Evolutionary conservation across 257 asterid species (phyloP), one percentile per base, ranked within the genome.

Genomic region (Lithospermum erythrorhizon): DNA sequence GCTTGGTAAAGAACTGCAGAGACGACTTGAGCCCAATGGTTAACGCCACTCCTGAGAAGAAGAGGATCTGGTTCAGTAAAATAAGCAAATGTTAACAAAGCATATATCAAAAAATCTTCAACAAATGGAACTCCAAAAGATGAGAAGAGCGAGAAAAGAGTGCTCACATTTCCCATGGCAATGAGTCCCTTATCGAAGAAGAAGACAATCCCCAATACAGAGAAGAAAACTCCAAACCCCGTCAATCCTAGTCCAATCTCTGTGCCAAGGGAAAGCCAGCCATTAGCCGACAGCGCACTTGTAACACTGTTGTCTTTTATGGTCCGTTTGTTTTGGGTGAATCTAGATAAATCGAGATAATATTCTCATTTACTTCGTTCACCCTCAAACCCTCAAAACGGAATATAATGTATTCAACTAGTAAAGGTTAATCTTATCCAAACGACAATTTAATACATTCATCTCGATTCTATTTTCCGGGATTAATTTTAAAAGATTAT

Each of bases 201-300:
- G 81, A 83, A 82, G 69, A 87, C 72, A 74, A 90, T 69, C 63
- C 98, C 98, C 72, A 90, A 71, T 76, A 90, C 77, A 16, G 95
- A 87, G 75, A 90, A 90, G 37, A 90, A 82, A 19, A 87, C 82
- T 59, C 98, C 96, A 60, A 87, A 90, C 61, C 96, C 96, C 37
- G 98, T 90, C 87, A 90, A 80, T 64, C 96, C 96, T 21, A 90
- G 88, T 45, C 98, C 96, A 68, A 90, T 90, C 83, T 90, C 96
- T 90, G 90, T 78, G 66, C 53, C 71, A 68, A 59, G 14, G 59
- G 3, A 21, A 24, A 29, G n/a, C 27, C 6, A 29, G n/a, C 27
- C 6, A 29, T 55, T 22, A 55, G 59, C 16, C 4, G 25, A 21
- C 30, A 55, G 21, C 13, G 1, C 14, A 13, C 24, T 55, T 20